Percentiles rank a stretch among this genome's conserved stretches.
These are phyloP conservation scores for Candida sp. DNA, from an alignment of 1,139 yeast species.

Conservation along the genomic window DNA sequence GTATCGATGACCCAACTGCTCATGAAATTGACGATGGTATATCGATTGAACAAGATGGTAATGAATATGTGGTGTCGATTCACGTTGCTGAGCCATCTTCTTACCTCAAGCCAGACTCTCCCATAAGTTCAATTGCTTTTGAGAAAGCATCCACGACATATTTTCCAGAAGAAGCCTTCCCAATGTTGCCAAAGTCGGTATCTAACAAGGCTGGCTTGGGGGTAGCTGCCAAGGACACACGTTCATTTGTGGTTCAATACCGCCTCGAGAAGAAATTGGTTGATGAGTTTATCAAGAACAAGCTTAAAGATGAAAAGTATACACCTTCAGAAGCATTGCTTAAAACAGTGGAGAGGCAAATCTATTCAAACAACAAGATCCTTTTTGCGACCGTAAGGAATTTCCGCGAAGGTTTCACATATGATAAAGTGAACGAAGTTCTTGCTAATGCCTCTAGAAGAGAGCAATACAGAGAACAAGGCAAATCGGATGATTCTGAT, in stretches of 20 bases:
- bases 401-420: slow-evolving; percentile 44
- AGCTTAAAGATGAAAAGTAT: slow-evolving; percentile 20
- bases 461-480: slow-evolving; percentile 9
- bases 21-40: slow-evolving; percentile 96
- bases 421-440: slow-evolving; percentile 35
- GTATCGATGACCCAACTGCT: slow-evolving; percentile 84
- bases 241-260: slow-evolving; percentile 44
- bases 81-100: slow-evolving; percentile 94
- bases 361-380: slow-evolving; percentile 20
- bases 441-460: slow-evolving; percentile 22
- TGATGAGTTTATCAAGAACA: slow-evolving; percentile 25
- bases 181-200: slow-evolving; percentile 72
- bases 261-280: slow-evolving; percentile 28
- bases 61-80: slow-evolving; percentile 53
- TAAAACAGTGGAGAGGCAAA: slow-evolving; percentile 20
- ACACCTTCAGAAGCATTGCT: slow-evolving; percentile 14
- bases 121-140: slow-evolving; percentile 62
- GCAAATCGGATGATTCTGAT: slow-evolving; percentile 19
- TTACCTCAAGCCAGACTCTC: slow-evolving; percentile 50
- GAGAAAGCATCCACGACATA: slow-evolving; percentile 73
- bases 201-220: slow-evolving; percentile 66
- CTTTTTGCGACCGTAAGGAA: slow-evolving; percentile 20
- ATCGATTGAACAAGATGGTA: slow-evolving; percentile 50
- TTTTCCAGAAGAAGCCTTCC: slow-evolving; percentile 64
- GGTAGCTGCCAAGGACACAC: slow-evolving; percentile 35